Evolutionary conservation across 2,329 filamentous ascomycete species (phyloP).

Genomic region (Fusarium gaditjirri): DNA sequence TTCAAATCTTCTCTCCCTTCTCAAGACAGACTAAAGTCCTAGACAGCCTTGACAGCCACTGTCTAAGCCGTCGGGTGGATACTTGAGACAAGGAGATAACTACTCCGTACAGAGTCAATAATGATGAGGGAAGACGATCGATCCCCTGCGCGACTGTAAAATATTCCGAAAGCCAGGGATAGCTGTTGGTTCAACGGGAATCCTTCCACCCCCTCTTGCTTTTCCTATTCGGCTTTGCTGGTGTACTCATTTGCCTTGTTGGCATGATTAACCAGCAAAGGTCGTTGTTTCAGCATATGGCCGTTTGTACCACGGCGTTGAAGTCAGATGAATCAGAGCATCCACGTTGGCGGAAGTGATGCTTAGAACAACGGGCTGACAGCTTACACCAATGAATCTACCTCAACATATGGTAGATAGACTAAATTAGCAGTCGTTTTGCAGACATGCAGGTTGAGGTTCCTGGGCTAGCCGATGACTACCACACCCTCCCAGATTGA

Average conservation of each 20-base stretch:
- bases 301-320: conserved; percentile 3
- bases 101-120: neutral
- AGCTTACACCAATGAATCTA: neutral
- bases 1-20: conserved; percentile 16
- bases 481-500: conserved; percentile 8
- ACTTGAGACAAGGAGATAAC: conserved; percentile 24
- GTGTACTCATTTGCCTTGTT: neutral
- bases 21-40: neutral
- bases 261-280: neutral
- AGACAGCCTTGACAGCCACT: conserved; percentile 11
- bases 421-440: neutral
- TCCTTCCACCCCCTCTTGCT: neutral
- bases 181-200: neutral
- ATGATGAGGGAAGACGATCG: neutral
- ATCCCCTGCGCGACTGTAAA: neutral
- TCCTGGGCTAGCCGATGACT: conserved; percentile 18
- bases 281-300: conserved; percentile 2
- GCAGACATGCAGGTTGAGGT: neutral
- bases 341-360: neutral
- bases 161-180: neutral
- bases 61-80: conserved; percentile 7
- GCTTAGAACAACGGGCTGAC: neutral
- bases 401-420: neutral
- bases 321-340: neutral
- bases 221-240: neutral